Evolutionary conservation across 345 rosid genomes (phyloP), one percentile per base, ranked within the genome.

Genomic region (Pseudoturritis turrita): DNA sequence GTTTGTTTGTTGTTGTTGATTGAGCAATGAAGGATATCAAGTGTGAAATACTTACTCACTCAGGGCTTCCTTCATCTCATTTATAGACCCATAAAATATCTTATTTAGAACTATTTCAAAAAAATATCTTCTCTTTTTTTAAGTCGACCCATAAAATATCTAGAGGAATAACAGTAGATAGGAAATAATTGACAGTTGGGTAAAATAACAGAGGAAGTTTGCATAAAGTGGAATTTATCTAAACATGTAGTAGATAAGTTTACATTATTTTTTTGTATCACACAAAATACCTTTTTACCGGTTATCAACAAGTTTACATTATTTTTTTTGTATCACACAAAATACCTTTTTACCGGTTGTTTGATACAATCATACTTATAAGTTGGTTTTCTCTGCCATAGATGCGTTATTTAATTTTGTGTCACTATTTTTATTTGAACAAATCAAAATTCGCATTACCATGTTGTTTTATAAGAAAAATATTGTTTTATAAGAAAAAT

Each of bases 71-170:
- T 18, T 51, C 35, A 10, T 54, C 51, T 58, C 17, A 25, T 56
- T 65, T 73, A 74, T 74, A 74, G 77, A 57, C 53, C 6, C 43
- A n/a, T 25, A n/a, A n/a, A n/a, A n/a, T n/a, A n/a, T n/a, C n/a
- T n/a, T 25, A 8, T 33, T 17, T 35, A 9, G 11, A 45, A 61
- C 45, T 74, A 57, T 74, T 37, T 9, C 23, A 28, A 0, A 65
- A n/a, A 74, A 74, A 65, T 65, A 74, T 65, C 72, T 65, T 55
- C 3, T 17, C 9, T 0, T 31, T 41, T 9, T 14, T 23, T 9
- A 40, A 40, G 5, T 60, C 29, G n/a, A 72, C 29, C 49, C 39
- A 18, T 8, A 43, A 72, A 63, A 72, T 63, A 72, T 72, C 70
- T 72, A 41, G 25, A 62, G 18, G n/a, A 10, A 33, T 43, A 55